phyloP scores from a whole-genome alignment of 306 rosid species.

The Cicer pinnatifidum region DNA sequence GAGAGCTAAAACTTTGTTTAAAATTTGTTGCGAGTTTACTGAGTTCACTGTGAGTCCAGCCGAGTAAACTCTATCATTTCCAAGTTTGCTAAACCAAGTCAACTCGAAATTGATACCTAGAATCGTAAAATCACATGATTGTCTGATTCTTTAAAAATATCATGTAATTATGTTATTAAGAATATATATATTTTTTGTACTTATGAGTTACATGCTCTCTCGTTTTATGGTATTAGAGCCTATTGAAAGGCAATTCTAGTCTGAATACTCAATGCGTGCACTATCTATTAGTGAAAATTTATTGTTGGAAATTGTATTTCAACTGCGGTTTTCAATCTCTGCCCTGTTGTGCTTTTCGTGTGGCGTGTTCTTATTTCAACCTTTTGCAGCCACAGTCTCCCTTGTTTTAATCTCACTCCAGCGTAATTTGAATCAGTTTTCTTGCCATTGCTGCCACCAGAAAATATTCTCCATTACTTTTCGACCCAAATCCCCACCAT shows the following conservation, averaged over 20 bases:
- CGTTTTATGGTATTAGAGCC: neutral
- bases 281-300: neutral
- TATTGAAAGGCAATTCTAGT: neutral
- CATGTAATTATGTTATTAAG: neutral
- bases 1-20: too few species aligned
- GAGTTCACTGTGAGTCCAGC: too few species aligned
- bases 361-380: neutral
- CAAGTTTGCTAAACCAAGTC: too few species aligned
- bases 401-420: neutral
- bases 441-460: neutral
- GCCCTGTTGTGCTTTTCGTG: neutral
- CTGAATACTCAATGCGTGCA: neutral
- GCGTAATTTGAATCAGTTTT: neutral
- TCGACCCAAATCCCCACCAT: neutral
- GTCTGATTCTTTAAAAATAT: too few species aligned
- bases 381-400: neutral
- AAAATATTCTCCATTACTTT: neutral
- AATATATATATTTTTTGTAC: neutral
- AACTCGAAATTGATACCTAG: too few species aligned
- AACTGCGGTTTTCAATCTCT: neutral
- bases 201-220: neutral
- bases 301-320: neutral
- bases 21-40: too few species aligned
- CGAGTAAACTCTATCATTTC: too few species aligned
- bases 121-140: too few species aligned